Percentiles rank a stretch among this genome's conserved stretches.
Conservation (phyloP, 2,329 filamentous ascomycete species). For the Calonectria henricotiae region DNA sequence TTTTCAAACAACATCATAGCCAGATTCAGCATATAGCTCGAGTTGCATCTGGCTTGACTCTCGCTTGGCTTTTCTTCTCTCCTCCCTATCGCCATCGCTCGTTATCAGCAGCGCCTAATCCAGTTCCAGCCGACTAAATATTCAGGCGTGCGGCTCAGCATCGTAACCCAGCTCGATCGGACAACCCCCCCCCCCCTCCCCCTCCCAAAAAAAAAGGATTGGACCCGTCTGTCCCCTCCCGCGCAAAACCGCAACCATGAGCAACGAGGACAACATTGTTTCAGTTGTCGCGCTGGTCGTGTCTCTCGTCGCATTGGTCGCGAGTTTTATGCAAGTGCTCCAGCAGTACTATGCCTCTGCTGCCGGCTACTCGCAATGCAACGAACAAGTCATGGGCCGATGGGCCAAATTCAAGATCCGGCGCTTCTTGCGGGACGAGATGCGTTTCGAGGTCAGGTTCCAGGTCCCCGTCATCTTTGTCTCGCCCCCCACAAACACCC, state of each 20-base stretch:
- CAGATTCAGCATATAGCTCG: neutral
- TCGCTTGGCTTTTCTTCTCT: neutral
- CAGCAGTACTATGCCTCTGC: slow-evolving; percentile 69
- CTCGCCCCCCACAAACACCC: slow-evolving; percentile 61
- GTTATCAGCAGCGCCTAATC: neutral
- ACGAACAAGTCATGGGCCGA: slow-evolving; percentile 65
- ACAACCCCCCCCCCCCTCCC: neutral
- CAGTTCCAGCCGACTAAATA: neutral
- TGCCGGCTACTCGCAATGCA: slow-evolving; percentile 67
- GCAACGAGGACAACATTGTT: slow-evolving; percentile 54
- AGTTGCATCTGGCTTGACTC: neutral
- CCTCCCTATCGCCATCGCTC: neutral
- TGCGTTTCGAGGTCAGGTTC: slow-evolving; percentile 68
- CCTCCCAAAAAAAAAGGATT: neutral
- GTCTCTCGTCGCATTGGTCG: slow-evolving; percentile 65
- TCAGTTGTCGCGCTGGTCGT: slow-evolving; percentile 65
- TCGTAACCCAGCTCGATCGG: neutral
- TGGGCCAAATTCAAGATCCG: slow-evolving; percentile 64
- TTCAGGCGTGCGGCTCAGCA: neutral
- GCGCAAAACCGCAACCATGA: slow-evolving; percentile 40
- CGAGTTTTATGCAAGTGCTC: slow-evolving; percentile 65
- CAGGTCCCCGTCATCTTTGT: slow-evolving; percentile 69
- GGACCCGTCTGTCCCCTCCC: neutral
- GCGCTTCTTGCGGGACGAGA: slow-evolving; percentile 61
- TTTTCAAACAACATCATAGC: neutral